Conservation (phyloP, 768 basidiomycete genomes). For the Boletus huronensis region DNA sequence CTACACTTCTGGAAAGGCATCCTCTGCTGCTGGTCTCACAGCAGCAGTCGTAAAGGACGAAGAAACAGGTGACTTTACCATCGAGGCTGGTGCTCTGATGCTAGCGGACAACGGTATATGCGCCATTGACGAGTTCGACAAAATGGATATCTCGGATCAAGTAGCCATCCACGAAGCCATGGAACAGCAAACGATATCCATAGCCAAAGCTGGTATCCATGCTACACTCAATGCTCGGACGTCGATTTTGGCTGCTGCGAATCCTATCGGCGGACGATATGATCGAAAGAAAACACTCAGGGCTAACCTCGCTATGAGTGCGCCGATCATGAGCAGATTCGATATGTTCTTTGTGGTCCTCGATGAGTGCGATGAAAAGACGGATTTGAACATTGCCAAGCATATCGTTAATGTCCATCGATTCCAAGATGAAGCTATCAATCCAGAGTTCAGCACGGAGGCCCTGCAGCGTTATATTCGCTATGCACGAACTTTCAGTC, state of each 20-base stretch:
- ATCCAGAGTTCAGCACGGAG: slow-evolving; percentile 97
- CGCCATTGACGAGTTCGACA: slow-evolving; percentile 99
- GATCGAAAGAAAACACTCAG: slow-evolving; percentile 90
- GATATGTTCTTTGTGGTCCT: slow-evolving; percentile 98
- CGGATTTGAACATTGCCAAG: slow-evolving; percentile 88
- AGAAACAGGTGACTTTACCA: slow-evolving; percentile 98
- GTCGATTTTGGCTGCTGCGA: slow-evolving; percentile 95
- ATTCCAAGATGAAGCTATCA: slow-evolving; percentile 90
- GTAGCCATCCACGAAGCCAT: slow-evolving; percentile 99
- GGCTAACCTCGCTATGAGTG: slow-evolving; percentile 94
- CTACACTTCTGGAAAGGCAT: slow-evolving; percentile 99
- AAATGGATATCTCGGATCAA: slow-evolving; percentile 98
- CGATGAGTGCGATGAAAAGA: slow-evolving; percentile 93
- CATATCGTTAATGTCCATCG: slow-evolving; percentile 98
- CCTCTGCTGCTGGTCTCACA: slow-evolving; percentile 96
- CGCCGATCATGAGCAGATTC: slow-evolving; percentile 98
- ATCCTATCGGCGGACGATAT: slow-evolving; percentile 95
- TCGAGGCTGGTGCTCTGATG: slow-evolving; percentile 99
- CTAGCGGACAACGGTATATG: slow-evolving; percentile 99
- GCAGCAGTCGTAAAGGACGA: slow-evolving; percentile 98
- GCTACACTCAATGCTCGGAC: slow-evolving; percentile 97
- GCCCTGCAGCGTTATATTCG: slow-evolving; percentile 95
- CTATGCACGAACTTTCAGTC: slow-evolving; percentile 95
- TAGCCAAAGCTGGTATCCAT: slow-evolving; percentile 98
- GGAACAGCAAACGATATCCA: slow-evolving; percentile 99